Base-by-base conservation (phyloP, 2,329 filamentous ascomycete species). In the Magnaporthales sp. region DNA sequence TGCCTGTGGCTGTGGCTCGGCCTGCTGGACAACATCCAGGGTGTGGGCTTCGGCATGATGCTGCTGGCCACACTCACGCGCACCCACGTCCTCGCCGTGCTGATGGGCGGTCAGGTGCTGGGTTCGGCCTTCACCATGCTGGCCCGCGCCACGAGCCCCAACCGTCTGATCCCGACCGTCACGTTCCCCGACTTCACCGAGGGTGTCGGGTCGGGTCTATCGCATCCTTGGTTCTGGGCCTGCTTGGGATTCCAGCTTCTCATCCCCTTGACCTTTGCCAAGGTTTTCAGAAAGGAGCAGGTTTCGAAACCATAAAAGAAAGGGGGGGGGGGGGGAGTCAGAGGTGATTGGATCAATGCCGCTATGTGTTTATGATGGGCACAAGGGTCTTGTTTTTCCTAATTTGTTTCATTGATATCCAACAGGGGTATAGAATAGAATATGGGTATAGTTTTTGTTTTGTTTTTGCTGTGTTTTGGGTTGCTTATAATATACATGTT, bases 1-100 rank as follows among this genome's bases (percentile, higher is more conserved):
- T 77, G 79, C 66, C 75, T 89, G 4, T 90, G 88, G 87, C 79
- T 90, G 11, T 90, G 87, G 87, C 81, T 90, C 0, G 88, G 88
- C 56, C 81, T 89, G 4, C 78, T 90, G 10, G 88, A 90, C 70
- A 81, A 85, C 10, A 76, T 90, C 7, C 88, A 90, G 73, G 86
- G 86, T 54, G 83, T 89, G 1, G 88, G 88, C 2, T 84, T 90
- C 66, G 88, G 88, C 66, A 90, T 89, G 86, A 85, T 90, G 65
- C 78, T 90, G 4, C 75, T 90, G 58, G 86, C 88, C 73, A 89
- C 87, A 0, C 75, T 89, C 70, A 89, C 87, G 1, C 79, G 88
- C 24, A 81, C 88, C 73, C 88, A 90, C 66, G 11, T 60, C 13
- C 56, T 60, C 24, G 56, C 56, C 56, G 56, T 60, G 22, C 26